A percentile compares a stretch with the other conserved stretches of the same genome.
phyloP scores from a whole-genome alignment of 352 stramenopile species.

The Peronosclerospora sorghi region DNA sequence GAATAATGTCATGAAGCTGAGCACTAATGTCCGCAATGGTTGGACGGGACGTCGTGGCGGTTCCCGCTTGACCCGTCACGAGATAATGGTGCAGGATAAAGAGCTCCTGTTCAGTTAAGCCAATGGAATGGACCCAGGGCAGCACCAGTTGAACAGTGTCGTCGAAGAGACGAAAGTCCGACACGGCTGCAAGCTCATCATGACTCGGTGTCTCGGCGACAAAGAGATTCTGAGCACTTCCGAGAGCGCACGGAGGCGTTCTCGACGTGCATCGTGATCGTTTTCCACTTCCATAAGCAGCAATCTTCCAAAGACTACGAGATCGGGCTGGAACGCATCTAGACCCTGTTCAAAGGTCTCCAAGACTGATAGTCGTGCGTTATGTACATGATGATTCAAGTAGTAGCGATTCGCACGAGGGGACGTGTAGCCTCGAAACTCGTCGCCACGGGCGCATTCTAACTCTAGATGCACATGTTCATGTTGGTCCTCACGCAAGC shows the following conservation, averaged over 20 bases:
- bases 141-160: slow-evolving; percentile 70
- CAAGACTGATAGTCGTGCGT: slow-evolving; percentile 63
- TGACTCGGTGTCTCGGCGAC: slow-evolving; percentile 48
- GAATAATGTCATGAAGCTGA: slow-evolving; percentile 62
- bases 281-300: too few species aligned
- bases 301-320: slow-evolving; percentile 67
- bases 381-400: slow-evolving; percentile 81
- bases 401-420: slow-evolving; percentile 77
- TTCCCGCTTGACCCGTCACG: slow-evolving; percentile 57
- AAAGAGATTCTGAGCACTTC: slow-evolving; percentile 66
- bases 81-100: slow-evolving; percentile 78
- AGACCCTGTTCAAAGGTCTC: slow-evolving; percentile 64
- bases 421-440: slow-evolving; percentile 45
- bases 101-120: slow-evolving; percentile 76
- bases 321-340: slow-evolving; percentile 43
- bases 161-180: slow-evolving; percentile 75
- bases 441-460: slow-evolving; percentile 60
- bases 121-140: slow-evolving; percentile 73
- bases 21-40: slow-evolving; percentile 60
- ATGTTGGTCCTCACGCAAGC: slow-evolving; percentile 41
- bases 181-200: slow-evolving; percentile 78
- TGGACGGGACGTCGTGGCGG: slow-evolving; percentile 57
- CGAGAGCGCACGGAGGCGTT: slow-evolving; percentile 49
- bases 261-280: slow-evolving; percentile 47
- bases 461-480: slow-evolving; percentile 77